Evolutionary conservation across 192 early-diverging fungal genomes (phyloP).

Genomic region (Chytriomyces hyalinus): DNA sequence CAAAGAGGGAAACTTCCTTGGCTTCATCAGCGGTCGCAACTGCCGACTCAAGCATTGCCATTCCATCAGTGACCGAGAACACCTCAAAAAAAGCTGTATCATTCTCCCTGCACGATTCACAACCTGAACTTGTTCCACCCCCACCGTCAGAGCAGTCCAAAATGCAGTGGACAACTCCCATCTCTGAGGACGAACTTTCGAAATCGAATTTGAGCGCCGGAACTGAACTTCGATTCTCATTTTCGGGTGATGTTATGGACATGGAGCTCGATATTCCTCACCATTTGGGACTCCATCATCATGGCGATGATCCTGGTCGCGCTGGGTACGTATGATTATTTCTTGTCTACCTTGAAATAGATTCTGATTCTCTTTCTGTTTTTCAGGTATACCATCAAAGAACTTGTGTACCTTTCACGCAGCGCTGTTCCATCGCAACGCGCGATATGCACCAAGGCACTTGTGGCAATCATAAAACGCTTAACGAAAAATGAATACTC

Average conservation of each 20-base stretch:
- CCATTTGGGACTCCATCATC: conserved; percentile 83
- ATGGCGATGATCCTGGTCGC: conserved; percentile 80
- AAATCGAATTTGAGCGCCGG: conserved; percentile 41
- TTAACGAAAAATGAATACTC: no score
- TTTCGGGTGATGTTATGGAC: conserved; percentile 73
- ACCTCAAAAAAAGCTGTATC: conserved; percentile 49
- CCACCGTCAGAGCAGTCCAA: conserved; percentile 39
- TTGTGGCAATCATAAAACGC: no score
- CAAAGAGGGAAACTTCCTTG: not conserved
- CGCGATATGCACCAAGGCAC: no score
- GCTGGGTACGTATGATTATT: conserved; percentile 69
- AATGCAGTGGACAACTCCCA: conserved; percentile 49
- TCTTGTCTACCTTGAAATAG: not conserved
- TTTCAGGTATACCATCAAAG: conserved; percentile 16
- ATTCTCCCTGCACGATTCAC: conserved; percentile 46
- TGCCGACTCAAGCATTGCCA: not conserved
- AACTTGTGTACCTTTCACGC: conserved; percentile 19
- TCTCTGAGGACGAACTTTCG: conserved; percentile 40
- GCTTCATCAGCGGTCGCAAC: not conserved
- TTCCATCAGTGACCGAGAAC: conserved; percentile 2
- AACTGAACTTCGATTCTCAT: conserved; percentile 75
- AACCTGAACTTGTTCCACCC: conserved; percentile 11
- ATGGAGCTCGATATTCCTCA: conserved; percentile 59
- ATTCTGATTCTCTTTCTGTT: not conserved
- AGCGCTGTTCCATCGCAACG: conserved; percentile 19